These are phyloP conservation scores for Russula foetens DNA, from an alignment of 768 basidiomycete species.

Conservation along the genomic window DNA sequence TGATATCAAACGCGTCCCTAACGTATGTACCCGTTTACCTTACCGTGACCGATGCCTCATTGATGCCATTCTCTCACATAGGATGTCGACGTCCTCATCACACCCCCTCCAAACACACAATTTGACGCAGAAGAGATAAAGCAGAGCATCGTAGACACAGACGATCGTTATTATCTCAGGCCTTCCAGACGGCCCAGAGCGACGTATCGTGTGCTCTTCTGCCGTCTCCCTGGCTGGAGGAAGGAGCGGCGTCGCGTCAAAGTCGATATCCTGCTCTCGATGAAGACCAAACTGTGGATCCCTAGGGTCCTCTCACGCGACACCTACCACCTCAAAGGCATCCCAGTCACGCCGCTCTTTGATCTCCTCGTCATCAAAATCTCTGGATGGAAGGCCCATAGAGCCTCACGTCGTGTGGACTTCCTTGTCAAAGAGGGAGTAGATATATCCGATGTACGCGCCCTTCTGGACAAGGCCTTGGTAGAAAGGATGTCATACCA, in stretches of 20 bases:
- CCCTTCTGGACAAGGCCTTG: neutral
- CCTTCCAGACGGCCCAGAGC: neutral
- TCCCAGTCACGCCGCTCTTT: slow-evolving; percentile 5
- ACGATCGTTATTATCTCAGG: neutral
- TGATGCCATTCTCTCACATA: neutral
- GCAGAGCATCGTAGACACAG: neutral
- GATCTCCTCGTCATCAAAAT: slow-evolving; percentile 3
- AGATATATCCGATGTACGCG: neutral
- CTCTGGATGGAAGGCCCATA: slow-evolving; percentile 3
- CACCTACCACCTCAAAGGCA: neutral
- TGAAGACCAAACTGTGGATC: neutral
- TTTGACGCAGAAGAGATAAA: slow-evolving; percentile 5
- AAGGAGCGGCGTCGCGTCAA: neutral
- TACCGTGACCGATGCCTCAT: too few species aligned
- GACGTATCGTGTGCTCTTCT: neutral
- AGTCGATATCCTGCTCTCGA: slow-evolving; percentile 3
- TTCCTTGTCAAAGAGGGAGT: neutral
- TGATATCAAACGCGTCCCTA: neutral
- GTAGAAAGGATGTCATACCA: neutral
- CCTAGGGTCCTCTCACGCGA: neutral
- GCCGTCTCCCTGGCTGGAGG: slow-evolving; percentile 1
- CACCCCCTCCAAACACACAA: neutral
- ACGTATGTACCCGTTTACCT: neutral
- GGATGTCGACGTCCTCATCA: slow-evolving; percentile 4
- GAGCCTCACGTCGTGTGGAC: neutral